Conservation (phyloP, 495 filamentous ascomycete species). For the Pseudevernia furfuracea region DNA sequence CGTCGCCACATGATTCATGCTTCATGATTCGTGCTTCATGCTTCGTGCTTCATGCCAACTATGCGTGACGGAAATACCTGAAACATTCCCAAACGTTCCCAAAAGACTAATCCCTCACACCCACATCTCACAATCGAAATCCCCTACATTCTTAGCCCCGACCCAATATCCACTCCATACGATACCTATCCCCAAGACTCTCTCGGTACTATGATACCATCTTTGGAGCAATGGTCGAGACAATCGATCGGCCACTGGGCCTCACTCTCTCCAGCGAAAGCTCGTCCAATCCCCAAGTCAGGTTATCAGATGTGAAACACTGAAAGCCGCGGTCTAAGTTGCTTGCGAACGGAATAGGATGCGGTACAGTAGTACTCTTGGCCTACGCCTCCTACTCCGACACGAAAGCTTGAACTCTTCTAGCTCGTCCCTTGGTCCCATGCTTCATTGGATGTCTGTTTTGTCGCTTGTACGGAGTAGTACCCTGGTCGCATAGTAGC, state of each 20-base stretch:
- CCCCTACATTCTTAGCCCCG: not conserved
- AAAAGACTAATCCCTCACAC: not conserved
- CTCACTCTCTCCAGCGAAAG: not conserved
- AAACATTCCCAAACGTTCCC: slow-evolving; percentile 14
- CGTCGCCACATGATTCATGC: slow-evolving; percentile 6
- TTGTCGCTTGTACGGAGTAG: slow-evolving; percentile 22
- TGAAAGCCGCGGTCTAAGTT: slow-evolving; percentile 20
- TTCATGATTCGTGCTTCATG: too few relatives aligned
- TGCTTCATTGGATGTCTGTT: slow-evolving; percentile 17
- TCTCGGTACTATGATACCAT: not conserved
- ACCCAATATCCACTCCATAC: not conserved
- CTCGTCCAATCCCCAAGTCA: not conserved
- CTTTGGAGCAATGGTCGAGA: not conserved
- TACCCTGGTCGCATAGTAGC: slow-evolving; percentile 5
- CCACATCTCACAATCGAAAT: slow-evolving; percentile 2
- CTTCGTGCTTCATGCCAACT: slow-evolving; percentile 7
- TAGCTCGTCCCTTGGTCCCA: not conserved
- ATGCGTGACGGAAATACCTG: slow-evolving; percentile 22
- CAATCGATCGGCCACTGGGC: not conserved
- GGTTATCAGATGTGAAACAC: not conserved
- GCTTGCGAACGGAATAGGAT: not conserved
- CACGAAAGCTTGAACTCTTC: slow-evolving; percentile 23
- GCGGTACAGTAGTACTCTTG: not conserved
- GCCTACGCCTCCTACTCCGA: not conserved
- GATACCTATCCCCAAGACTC: too few relatives aligned